These are phyloP conservation scores for Chlorella vulgaris DNA, from an alignment of 139 green algal genomes.

Conservation along the genomic window DNA sequence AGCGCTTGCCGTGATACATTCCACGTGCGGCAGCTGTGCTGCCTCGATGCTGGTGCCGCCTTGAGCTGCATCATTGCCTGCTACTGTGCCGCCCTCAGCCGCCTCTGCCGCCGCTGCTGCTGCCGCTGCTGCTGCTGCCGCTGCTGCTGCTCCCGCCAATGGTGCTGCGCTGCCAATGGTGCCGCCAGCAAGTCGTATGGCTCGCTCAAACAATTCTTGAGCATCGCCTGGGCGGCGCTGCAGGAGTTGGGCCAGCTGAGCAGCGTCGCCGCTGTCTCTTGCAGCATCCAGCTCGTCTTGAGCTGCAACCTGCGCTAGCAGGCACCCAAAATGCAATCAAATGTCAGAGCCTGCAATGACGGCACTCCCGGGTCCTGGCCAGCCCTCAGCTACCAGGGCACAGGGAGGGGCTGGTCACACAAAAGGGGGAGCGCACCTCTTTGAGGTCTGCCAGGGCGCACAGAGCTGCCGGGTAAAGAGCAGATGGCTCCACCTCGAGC, in stretches of 20 bases:
- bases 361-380: too few species aligned
- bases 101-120: background rate
- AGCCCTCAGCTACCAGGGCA: too few species aligned
- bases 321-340: background rate
- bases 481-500: background rate
- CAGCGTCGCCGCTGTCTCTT: background rate
- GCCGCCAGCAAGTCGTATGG: conserved; percentile 20
- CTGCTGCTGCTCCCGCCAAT: background rate
- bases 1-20: too few species aligned
- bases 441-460: conserved; percentile 45
- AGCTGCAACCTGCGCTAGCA: background rate
- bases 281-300: conserved; percentile 10
- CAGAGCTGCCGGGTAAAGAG: conserved; percentile 48
- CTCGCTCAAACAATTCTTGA: conserved; percentile 42
- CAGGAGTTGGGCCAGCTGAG: conserved; percentile 1
- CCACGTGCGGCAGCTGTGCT: background rate
- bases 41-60: background rate
- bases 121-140: background rate
- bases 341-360: background rate
- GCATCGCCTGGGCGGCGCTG: background rate
- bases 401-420: background rate
- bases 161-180: background rate
- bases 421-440: conserved; percentile 6
- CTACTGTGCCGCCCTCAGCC: background rate
- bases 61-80: too few species aligned